These are phyloP conservation scores for Turnera subulata DNA, from an alignment of 345 rosid species.

Conservation along the genomic window DNA sequence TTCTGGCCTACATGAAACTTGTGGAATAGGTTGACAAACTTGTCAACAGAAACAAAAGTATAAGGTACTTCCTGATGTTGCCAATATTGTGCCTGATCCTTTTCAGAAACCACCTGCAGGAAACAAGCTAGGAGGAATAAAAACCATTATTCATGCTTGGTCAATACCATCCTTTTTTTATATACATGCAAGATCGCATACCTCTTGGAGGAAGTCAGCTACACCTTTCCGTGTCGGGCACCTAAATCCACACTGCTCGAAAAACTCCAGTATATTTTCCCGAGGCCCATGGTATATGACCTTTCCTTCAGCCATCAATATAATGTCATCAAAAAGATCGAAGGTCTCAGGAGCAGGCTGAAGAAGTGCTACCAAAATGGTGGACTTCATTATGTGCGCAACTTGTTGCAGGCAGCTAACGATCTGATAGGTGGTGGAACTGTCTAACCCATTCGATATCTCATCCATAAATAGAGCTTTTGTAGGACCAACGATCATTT, in stretches of 20 bases:
- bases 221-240: conserved; percentile 69
- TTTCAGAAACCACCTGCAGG: conserved; percentile 49
- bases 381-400: conserved; percentile 52
- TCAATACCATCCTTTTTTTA: no score
- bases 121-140: no score
- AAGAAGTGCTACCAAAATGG: conserved; percentile 58
- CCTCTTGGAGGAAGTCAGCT: conserved; percentile 76
- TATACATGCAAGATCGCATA: no score
- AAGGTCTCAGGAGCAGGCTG: conserved; percentile 82
- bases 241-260: conserved; percentile 58
- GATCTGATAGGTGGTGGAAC: conserved; percentile 69
- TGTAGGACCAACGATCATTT: conserved; percentile 67
- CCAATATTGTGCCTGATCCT: conserved; percentile 73
- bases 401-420: conserved; percentile 59
- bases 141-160: no score
- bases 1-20: conserved; percentile 33
- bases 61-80: conserved; percentile 28
- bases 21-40: conserved; percentile 35
- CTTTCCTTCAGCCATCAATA: conserved; percentile 62
- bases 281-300: conserved; percentile 67
- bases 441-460: conserved; percentile 72
- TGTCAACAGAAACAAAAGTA: conserved; percentile 40
- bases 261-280: conserved; percentile 44
- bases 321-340: conserved; percentile 65
- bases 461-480: conserved; percentile 81